Evolutionary conservation across 139 green algal species (phyloP), one percentile per base, ranked within the genome.

Genomic region (Haematococcus sp.): DNA sequence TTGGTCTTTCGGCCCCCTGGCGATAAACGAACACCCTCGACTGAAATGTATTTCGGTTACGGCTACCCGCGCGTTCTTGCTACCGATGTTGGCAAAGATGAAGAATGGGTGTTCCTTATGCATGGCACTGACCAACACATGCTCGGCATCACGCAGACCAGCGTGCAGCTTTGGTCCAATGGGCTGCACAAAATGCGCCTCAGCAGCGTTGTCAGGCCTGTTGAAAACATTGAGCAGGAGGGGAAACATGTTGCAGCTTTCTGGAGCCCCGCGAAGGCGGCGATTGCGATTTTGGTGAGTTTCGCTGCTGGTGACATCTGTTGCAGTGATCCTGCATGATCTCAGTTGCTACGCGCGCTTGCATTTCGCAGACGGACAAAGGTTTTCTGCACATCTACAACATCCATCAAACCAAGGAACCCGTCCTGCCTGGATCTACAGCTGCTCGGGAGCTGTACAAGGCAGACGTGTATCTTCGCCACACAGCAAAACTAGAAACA

Each of bases 211-310:
- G 58, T 58, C 0, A 73, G 84, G 2, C 65, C 16, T 1, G 59
- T 74, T 19, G 77, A 78, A 2, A 80, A 82, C 15, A 20, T 92
- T 2, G 46, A 82, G 65, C 43, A 78, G n/a, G 87, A 92, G 69
- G 90, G 88, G 3, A 49, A 70, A 13, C 84, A 91, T 70, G 55
- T 87, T 1, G 63, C 65, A 15, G 90, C 90, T 0, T 83, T 81
- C 30, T 95, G 88, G 88, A 87, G 83, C 46, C 70, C 77, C 17
- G 69, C 61, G 5, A 81, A 89, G 55, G 74, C 74, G 0, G 71
- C 79, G 7, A 60, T 95, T 58, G 90, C 87, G 17, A 78, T 92
- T 2, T 60, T 92, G 84, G 90, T 94, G 60, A 81, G 87, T 52
- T 1, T 23, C 13, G 15, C 1, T 31, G 15, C 17, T 35, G 30